A percentile compares a stretch with the other conserved stretches of the same genome.
These are phyloP conservation scores for Ustilago bromivora DNA, from an alignment of 1,284 basidiomycete species.

Conservation along the genomic window DNA sequence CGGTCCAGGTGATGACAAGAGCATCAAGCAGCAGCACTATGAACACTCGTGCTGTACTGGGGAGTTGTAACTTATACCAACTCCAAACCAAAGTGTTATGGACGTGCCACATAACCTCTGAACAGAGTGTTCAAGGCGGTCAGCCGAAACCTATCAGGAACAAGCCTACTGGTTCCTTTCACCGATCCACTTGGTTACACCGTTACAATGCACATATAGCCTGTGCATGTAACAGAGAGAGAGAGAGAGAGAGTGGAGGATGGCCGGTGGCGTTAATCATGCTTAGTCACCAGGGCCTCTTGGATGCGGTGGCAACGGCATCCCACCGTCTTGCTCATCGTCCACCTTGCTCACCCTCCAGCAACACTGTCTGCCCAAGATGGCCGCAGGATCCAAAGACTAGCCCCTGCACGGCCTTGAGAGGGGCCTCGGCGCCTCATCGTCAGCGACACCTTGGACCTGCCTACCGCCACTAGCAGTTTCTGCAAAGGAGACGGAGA, in stretches of 20 bases:
- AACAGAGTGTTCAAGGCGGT: too few species aligned
- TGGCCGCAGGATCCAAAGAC: slow-evolving; percentile 28
- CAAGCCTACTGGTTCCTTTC: too few species aligned
- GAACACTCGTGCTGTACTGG: too few species aligned
- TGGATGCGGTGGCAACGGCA: background rate
- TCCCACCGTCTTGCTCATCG: background rate
- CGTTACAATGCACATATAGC: too few species aligned
- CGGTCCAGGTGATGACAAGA: too few species aligned
- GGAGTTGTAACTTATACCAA: too few species aligned
- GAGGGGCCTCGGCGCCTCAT: slow-evolving; percentile 16
- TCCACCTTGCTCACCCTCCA: background rate
- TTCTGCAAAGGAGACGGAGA: slow-evolving; percentile 34
- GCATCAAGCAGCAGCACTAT: too few species aligned
- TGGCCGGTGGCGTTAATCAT: background rate
- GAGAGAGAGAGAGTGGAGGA: slow-evolving; percentile 13
- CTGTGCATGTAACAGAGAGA: too few species aligned
- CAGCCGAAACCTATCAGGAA: too few species aligned
- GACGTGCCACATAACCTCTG: too few species aligned
- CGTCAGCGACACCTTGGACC: slow-evolving; percentile 13
- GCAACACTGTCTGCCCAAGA: background rate
- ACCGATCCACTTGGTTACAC: too few species aligned
- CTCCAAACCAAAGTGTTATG: too few species aligned
- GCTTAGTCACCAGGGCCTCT: slow-evolving; percentile 19
- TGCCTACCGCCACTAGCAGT: slow-evolving; percentile 40
- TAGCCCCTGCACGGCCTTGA: slow-evolving; percentile 31